These are phyloP conservation scores for Alopecurus myosuroides DNA, from an alignment of 176 grass and related monocot genomes.

Conservation along the genomic window DNA sequence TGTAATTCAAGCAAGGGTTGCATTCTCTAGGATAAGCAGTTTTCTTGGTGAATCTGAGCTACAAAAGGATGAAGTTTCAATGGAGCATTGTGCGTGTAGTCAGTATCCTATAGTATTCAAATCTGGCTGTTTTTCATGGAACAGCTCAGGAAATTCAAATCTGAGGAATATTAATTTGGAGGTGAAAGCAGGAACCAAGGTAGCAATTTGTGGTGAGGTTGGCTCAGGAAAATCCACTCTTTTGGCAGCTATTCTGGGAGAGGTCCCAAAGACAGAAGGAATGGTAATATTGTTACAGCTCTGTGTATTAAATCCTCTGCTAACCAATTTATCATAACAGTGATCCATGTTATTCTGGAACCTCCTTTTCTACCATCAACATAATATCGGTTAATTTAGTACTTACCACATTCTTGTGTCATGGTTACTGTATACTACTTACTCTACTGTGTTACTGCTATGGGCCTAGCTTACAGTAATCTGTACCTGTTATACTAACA, in stretches of 20 bases:
- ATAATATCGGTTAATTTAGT: background rate
- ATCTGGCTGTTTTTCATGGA: conserved; percentile 56
- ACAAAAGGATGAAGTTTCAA: conserved; percentile 6
- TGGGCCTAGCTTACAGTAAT: background rate
- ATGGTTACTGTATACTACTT: background rate
- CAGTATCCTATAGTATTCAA: conserved; percentile 33
- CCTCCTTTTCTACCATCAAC: background rate
- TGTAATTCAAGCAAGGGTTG: conserved; percentile 58
- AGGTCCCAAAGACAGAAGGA: conserved; percentile 44
- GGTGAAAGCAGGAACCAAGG: conserved; percentile 43
- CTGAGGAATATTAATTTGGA: conserved; percentile 53
- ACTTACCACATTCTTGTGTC: background rate
- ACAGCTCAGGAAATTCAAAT: conserved; percentile 32
- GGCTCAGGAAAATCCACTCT: conserved; percentile 76
- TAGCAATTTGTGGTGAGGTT: conserved; percentile 71
- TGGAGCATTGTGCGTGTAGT: background rate
- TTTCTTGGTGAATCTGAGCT: conserved; percentile 55
- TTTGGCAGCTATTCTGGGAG: conserved; percentile 57
- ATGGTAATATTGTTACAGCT: conserved; percentile 27
- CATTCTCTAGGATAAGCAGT: conserved; percentile 41
- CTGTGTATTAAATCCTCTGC: background rate
- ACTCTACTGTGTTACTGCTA: background rate
- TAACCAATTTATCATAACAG: background rate
- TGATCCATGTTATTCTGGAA: background rate
- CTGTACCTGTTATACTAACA: background rate